These are phyloP conservation scores for Azolla pinnata DNA, from an alignment of 75 land plant genomes.

Conservation along the genomic window DNA sequence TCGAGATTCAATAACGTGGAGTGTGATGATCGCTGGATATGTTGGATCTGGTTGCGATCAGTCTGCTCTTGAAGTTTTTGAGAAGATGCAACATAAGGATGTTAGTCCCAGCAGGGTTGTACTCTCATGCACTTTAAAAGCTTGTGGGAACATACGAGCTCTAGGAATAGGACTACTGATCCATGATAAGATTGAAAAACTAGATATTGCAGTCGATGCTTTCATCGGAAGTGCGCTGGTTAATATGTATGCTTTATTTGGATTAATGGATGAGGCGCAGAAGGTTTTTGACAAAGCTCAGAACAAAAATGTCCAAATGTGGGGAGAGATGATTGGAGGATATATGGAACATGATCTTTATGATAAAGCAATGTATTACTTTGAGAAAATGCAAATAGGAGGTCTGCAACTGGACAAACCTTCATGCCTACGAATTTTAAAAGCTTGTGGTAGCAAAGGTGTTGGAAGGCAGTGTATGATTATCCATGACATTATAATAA, in stretches of 20 bases:
- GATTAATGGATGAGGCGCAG: not conserved
- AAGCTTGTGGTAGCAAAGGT: conserved; percentile 7
- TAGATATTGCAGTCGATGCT: not conserved
- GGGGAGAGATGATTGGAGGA: conserved; percentile 10
- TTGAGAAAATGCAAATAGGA: not conserved
- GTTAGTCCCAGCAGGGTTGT: not conserved
- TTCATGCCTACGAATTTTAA: conserved; percentile 1
- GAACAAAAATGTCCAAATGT: not conserved
- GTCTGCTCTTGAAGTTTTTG: conserved; percentile 9
- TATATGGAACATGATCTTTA: not conserved
- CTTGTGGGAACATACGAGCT: conserved; percentile 4
- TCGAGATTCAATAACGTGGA: conserved; percentile 17
- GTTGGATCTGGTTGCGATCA: not conserved
- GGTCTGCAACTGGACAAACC: not conserved
- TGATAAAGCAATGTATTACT: not conserved
- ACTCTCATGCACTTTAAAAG: conserved; percentile 2
- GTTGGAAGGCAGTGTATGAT: conserved; percentile 2
- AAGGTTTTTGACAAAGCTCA: conserved; percentile 7
- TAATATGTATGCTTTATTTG: conserved; percentile 2
- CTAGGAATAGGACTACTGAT: not conserved
- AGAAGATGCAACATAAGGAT: not conserved
- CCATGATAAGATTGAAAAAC: conserved; percentile 2
- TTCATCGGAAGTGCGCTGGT: conserved; percentile 4
- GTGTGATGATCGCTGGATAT: conserved; percentile 18
- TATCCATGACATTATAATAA: conserved; percentile 3